Conservation (phyloP, 345 rosid species). For the Capsella bursapastoris region DNA sequence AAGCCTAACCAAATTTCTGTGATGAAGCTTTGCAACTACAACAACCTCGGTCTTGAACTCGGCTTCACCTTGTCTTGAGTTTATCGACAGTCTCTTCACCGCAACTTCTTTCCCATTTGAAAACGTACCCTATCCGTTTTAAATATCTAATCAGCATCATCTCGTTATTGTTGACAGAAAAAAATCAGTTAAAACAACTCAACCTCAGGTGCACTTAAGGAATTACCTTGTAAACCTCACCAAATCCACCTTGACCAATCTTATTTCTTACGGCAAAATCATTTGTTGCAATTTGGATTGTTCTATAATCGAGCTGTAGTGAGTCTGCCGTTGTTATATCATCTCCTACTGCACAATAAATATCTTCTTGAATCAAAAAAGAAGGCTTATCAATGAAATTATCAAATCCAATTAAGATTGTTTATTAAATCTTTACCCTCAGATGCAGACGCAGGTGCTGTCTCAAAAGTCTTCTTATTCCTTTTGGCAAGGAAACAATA, state of each 20-base stretch:
- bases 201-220: too few relatives aligned
- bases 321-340: slow-evolving; percentile 50
- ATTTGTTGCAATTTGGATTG: slow-evolving; percentile 55
- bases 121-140: slow-evolving; percentile 24
- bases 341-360: slow-evolving; percentile 38
- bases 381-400: background rate
- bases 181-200: background rate
- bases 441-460: slow-evolving; percentile 32
- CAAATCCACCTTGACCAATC: slow-evolving; percentile 75
- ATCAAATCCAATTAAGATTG: background rate
- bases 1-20: slow-evolving; percentile 40
- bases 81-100: slow-evolving; percentile 39
- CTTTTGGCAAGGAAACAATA: slow-evolving; percentile 46
- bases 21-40: slow-evolving; percentile 43
- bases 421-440: slow-evolving; percentile 41
- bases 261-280: slow-evolving; percentile 54
- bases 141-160: background rate
- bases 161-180: background rate
- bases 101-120: slow-evolving; percentile 38
- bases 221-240: slow-evolving; percentile 65
- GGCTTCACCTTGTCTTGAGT: slow-evolving; percentile 41
- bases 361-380: background rate
- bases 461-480: slow-evolving; percentile 34
- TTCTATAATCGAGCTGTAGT: slow-evolving; percentile 51
- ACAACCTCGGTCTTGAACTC: slow-evolving; percentile 49